Base-by-base conservation (phyloP, 1,284 basidiomycete species). In the Coriolopsis trogii region DNA sequence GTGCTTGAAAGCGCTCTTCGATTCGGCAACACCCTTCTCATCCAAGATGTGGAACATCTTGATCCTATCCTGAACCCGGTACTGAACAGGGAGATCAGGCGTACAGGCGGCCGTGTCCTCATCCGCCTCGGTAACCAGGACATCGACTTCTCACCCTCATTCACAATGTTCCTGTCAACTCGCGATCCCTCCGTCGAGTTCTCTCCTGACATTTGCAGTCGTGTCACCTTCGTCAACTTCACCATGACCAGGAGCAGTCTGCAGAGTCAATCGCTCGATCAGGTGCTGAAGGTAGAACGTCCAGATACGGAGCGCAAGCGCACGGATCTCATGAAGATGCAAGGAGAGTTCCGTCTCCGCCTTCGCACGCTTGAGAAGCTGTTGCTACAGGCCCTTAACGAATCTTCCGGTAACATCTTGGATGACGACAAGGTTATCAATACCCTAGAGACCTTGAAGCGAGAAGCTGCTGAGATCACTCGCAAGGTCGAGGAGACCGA, bases 391-490 rank as follows among this genome's bases (percentile, higher is more conserved):
- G 97, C 96, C 9, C 83, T 99, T 53, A 99, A 99, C 69, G 96
- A 98, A 62, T 98, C 95, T 0, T 84, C 88, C 0, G 97, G 97
- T 50, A 98, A 98, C 69, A 98, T 99, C 59, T 80, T 99, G 31
- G 97, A 99, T 61, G 96, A 99, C 67, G 97, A 99, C 79, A 98
- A 98, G 70, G 96, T 99, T 60, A 98, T 99, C 61, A 86, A 93
- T 59, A 99, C 96, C 1, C 77, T 99, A 55, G 98, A 99, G 72
- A 96, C 93, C 6, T 77, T 99, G 66, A 99, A 99, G 73, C 85
- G 87, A 51, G 97, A 99, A 74, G 98, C 97, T 3, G 95, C 93
- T 16, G 97, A 98, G 63, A 93, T 99, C 59, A 95, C 93, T 0
- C 80, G 81, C 60, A 99, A 99, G 70, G 96, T 98, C n/a, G 93